These are phyloP conservation scores for Fusarium udum DNA, from an alignment of 2,329 filamentous ascomycete genomes.

Conservation along the genomic window DNA sequence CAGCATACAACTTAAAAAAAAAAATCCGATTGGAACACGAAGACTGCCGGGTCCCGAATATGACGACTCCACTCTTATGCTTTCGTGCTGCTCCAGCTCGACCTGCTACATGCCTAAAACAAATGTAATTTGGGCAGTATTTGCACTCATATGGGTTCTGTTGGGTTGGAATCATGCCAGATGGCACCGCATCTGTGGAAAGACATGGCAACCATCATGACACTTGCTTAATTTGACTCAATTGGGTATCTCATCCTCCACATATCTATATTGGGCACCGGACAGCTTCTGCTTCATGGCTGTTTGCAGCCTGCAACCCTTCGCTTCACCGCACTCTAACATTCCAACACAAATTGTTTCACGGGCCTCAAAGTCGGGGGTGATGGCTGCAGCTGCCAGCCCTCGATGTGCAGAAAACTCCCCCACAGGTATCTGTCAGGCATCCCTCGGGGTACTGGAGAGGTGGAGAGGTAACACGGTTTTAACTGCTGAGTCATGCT, in stretches of 20 bases:
- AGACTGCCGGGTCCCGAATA: slow-evolving; percentile 34
- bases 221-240: slow-evolving; percentile 35
- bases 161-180: slow-evolving; percentile 52
- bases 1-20: slow-evolving; percentile 29
- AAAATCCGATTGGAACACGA: slow-evolving; percentile 41
- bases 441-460: slow-evolving; percentile 7
- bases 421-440: slow-evolving; percentile 1
- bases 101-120: slow-evolving; percentile 35
- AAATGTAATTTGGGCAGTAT: slow-evolving; percentile 36
- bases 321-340: slow-evolving; percentile 34
- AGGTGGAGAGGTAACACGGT: background rate
- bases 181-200: slow-evolving; percentile 59
- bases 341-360: slow-evolving; percentile 25
- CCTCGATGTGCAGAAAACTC: slow-evolving; percentile 1
- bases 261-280: slow-evolving; percentile 35
- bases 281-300: slow-evolving; percentile 29
- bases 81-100: slow-evolving; percentile 31
- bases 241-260: slow-evolving; percentile 43
- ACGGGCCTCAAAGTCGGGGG: slow-evolving; percentile 22
- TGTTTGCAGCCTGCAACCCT: slow-evolving; percentile 23
- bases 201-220: slow-evolving; percentile 40
- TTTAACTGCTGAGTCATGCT: slow-evolving; percentile 11
- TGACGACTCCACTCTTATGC: slow-evolving; percentile 37
- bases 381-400: slow-evolving; percentile 9
- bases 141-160: slow-evolving; percentile 28